Conservation (phyloP, 805 yeast species). For the Cyberlindnera meyerae region DNA sequence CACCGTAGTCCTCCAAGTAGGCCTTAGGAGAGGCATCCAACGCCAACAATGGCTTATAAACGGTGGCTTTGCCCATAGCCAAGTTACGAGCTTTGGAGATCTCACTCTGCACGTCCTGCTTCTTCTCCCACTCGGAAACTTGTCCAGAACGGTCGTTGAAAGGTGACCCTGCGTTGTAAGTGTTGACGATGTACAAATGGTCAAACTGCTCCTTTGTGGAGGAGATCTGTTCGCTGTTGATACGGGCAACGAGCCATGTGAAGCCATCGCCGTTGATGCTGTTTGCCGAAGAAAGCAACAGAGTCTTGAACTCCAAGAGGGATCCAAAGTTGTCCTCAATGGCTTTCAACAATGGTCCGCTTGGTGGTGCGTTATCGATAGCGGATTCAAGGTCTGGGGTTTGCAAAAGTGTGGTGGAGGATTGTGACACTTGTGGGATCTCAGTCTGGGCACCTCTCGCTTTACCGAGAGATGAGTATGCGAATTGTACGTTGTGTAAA, state of each 20-base stretch:
- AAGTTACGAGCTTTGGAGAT: constrained; percentile 32
- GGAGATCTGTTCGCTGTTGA: constrained; percentile 20
- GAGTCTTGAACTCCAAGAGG: constrained; percentile 65
- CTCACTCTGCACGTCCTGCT: constrained; percentile 3
- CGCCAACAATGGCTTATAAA: constrained; percentile 56
- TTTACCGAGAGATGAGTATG: constrained; percentile 31
- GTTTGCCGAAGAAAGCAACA: constrained; percentile 62
- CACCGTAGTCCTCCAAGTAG: constrained; percentile 72
- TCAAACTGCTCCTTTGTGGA: constrained; percentile 28
- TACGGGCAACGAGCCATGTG: constrained; percentile 78
- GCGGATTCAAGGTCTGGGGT: constrained; percentile 39
- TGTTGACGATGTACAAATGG: constrained; percentile 63
- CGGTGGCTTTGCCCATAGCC: constrained; percentile 19
- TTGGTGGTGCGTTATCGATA: constrained; percentile 24
- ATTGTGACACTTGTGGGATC: constrained; percentile 4
- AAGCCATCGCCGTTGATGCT: constrained; percentile 84
- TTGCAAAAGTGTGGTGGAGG: constrained; percentile 32
- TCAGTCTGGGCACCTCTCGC: constrained; percentile 15
- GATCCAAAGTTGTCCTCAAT: constrained; percentile 52
- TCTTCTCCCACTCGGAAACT: constrained; percentile 25
- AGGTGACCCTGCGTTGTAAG: constrained; percentile 89
- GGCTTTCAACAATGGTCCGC: constrained; percentile 33
- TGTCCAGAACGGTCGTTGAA: constrained; percentile 49
- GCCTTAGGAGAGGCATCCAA: constrained; percentile 70
- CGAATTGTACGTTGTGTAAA: constrained; percentile 33